Evolutionary conservation across 139 green algal species (phyloP).

Genomic region (Diplosphaera chodatii): DNA sequence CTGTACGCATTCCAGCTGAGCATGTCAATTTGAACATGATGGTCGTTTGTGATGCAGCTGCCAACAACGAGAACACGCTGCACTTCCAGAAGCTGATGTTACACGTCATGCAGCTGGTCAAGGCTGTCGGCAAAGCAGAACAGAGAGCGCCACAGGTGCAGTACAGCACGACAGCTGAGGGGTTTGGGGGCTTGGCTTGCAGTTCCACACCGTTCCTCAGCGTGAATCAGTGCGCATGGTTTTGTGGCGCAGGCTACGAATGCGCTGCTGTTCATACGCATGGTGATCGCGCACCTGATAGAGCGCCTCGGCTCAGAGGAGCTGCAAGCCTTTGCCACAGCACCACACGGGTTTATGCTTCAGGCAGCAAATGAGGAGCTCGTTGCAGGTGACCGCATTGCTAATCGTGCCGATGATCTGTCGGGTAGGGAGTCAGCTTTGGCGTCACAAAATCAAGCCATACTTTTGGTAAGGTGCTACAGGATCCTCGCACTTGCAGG

Average conservation of each 20-base stretch:
- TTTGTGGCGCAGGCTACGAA: constrained; percentile 43
- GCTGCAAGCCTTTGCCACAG: constrained; percentile 32
- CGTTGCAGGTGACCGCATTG: background rate
- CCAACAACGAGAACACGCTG: constrained; percentile 60
- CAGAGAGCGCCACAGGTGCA: constrained; percentile 3
- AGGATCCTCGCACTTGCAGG: background rate
- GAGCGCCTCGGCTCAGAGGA: constrained; percentile 42
- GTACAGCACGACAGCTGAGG: background rate
- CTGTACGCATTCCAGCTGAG: no score
- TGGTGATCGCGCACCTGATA: constrained; percentile 57
- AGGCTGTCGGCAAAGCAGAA: constrained; percentile 9
- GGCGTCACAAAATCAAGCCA: no score
- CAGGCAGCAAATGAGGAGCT: background rate
- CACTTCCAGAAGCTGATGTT: constrained; percentile 70
- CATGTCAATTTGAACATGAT: background rate
- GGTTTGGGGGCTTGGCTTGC: no score
- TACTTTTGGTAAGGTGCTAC: no score
- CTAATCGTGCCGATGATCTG: no score
- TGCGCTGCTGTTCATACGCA: constrained; percentile 45
- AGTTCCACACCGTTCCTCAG: background rate
- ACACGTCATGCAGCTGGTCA: constrained; percentile 44
- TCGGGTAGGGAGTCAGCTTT: no score
- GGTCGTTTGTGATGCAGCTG: constrained; percentile 29
- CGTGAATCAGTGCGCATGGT: background rate
- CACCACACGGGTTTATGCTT: background rate